These are phyloP conservation scores for Aspergillus sparsus DNA, from an alignment of 495 filamentous ascomycete species.

Conservation along the genomic window DNA sequence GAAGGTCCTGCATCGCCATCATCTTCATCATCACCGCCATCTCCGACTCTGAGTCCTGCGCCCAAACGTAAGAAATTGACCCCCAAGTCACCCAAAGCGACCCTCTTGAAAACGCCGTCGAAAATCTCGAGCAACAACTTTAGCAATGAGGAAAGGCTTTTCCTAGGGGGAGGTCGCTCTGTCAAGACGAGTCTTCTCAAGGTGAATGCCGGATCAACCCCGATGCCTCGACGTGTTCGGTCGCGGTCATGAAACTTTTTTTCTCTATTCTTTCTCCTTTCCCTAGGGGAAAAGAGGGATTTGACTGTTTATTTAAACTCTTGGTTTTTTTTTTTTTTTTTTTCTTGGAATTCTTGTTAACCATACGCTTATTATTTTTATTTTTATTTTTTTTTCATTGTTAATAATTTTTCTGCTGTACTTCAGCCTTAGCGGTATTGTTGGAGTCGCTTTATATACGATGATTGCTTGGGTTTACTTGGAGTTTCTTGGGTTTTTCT, in stretches of 20 bases:
- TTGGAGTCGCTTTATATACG: no score
- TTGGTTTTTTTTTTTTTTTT: neutral
- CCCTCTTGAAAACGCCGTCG: conserved; percentile 23
- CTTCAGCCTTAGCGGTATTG: no score
- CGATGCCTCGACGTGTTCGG: conserved; percentile 43
- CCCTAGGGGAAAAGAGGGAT: no score
- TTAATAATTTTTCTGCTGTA: neutral
- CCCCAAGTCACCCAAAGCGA: conserved; percentile 40
- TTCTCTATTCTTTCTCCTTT: neutral
- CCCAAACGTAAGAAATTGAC: conserved; percentile 43
- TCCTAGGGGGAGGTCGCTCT: conserved; percentile 23
- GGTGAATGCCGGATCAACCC: conserved; percentile 44
- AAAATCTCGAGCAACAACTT: conserved; percentile 11
- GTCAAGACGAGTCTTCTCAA: conserved; percentile 39
- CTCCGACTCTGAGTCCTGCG: conserved; percentile 27
- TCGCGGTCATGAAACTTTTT: conserved; percentile 29
- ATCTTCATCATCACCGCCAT: conserved; percentile 15
- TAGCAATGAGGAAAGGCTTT: conserved; percentile 10
- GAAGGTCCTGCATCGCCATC: conserved; percentile 12
- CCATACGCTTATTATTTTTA: neutral
- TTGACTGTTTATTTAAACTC: conserved; percentile 7
- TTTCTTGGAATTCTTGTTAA: neutral
- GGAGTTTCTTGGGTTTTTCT: no score
- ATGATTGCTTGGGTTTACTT: no score
- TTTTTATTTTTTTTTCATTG: neutral